Evolutionary conservation across 2,329 filamentous ascomycete genomes (phyloP), one percentile per base, ranked within the genome.

Genomic region (Colletotrichum brevisporum): DNA sequence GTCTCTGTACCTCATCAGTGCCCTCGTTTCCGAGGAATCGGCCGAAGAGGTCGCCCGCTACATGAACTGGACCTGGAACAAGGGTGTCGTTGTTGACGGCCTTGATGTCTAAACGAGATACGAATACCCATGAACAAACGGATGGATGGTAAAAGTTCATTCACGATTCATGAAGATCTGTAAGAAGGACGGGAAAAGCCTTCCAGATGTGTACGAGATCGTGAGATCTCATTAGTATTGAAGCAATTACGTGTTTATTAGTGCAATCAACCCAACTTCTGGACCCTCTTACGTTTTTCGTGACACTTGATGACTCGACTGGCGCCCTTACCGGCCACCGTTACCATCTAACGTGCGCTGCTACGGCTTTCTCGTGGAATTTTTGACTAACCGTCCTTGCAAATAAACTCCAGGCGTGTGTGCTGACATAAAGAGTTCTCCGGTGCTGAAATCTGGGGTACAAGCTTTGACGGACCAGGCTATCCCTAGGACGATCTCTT

Each of bases 51-150:
- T 93, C 73, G 91, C 92, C 76, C 88, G 91, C 72, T 75, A 88
- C 73, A 90, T 96, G 86, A 92, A 95, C 83, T 93, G 95, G 85
- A 89, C 87, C 77, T 97, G 94, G 94, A 88, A 89, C 80, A 95
- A 95, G 90, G 93, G 93, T 74, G 85, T 93, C 78, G 93, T 94
- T 74, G 91, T 95, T 74, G 92, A 95, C 79, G 92, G 92, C 72
- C 90, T 95, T 79, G 93, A 96, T 83, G 92, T 96, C 80, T 95
- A 89, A 76, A 73, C 45, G 45, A 68, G 63, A 63, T 27, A 63
- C 57, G 60, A 41, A 65, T 67, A 70, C 54, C 71, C 71, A 68
- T 70, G 64, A 52, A 58, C 31, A 18, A 27, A 55, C 58, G 57
- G 57, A 68, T 68, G 66, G 66, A 66, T 66, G 62, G 51, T 69